Base-by-base conservation (phyloP, 805 yeast species). In the Kregervanrija fluxuum region DNA sequence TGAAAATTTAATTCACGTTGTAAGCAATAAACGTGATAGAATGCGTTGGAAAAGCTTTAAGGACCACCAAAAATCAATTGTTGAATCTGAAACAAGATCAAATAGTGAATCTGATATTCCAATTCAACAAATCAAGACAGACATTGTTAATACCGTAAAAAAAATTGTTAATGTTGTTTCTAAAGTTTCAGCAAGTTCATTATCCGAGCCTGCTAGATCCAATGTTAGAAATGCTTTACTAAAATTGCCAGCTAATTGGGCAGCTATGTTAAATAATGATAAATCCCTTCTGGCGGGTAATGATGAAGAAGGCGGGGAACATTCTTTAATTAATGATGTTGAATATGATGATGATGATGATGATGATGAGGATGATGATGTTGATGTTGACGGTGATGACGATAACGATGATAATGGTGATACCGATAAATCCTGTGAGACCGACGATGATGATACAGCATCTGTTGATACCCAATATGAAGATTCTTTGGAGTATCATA, bases 111-210 rank as follows among this genome's bases (percentile, higher is more conserved):
- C 46, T 31, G 62, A 57, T 31, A 43, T 52, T 16, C 57, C 58
- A 22, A 54, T 60, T n/a, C 66, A 63, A 48, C 69, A 79, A 38
- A 73, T 90, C 33, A 84, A 86, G 50, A 76, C 80, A 52, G 99
- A 91, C 53, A 87, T 91, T 33, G 82, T 90, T 8, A 76, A 85
- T 0, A 93, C 97, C 0, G 90, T 93, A 22, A 86, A 87, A 60
- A 91, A 88, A 59, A 88, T 89, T 39, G 89, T 90, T 33, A 78
- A 80, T 35, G 78, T 91, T 34, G 85, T 93, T 10, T 86, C 97
- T 3, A 85, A 85, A 50, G 86, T 87, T 53, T 85, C 89, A 1
- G 88, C 90, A 0, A 77, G 72, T 47, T 77, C 88, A 3, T 62
- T 84, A 32, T 87, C 89, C 8, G 88, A 82, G 51, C 85, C 86